Percentiles rank a stretch among this genome's conserved stretches.
Evolutionary conservation across 2,329 filamentous ascomycete species (phyloP).

Genomic region (Sporothrix pseudoabietina): DNA sequence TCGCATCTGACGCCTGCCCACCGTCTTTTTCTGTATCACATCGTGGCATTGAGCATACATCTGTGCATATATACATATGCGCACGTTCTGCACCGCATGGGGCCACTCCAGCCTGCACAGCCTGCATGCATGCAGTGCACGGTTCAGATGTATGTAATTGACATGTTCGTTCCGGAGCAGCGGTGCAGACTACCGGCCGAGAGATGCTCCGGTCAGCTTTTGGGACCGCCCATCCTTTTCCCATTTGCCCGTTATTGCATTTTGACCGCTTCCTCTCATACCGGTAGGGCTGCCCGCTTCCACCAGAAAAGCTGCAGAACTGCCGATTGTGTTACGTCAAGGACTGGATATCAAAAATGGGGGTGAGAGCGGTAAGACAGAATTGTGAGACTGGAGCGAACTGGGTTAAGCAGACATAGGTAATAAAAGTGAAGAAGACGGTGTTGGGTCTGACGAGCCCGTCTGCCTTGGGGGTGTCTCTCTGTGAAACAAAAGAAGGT

Average conservation of each 20-base stretch:
- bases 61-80: background rate
- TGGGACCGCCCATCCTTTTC: background rate
- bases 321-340: background rate
- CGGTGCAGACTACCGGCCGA: constrained; percentile 7
- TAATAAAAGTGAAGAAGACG: background rate
- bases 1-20: background rate
- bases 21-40: background rate
- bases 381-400: background rate
- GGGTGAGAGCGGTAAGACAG: background rate
- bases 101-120: background rate
- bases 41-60: background rate
- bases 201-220: background rate
- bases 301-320: background rate
- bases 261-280: background rate
- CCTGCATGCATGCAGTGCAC: background rate
- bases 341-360: background rate
- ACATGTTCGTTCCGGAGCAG: background rate
- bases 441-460: background rate
- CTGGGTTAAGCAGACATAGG: background rate
- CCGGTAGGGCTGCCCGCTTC: background rate
- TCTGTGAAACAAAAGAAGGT: background rate
- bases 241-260: too few species aligned
- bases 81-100: background rate
- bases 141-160: background rate
- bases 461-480: constrained; percentile 17